phyloP scores from a whole-genome alignment of 208 protist genomes.

The Leishmania tropica region DNA sequence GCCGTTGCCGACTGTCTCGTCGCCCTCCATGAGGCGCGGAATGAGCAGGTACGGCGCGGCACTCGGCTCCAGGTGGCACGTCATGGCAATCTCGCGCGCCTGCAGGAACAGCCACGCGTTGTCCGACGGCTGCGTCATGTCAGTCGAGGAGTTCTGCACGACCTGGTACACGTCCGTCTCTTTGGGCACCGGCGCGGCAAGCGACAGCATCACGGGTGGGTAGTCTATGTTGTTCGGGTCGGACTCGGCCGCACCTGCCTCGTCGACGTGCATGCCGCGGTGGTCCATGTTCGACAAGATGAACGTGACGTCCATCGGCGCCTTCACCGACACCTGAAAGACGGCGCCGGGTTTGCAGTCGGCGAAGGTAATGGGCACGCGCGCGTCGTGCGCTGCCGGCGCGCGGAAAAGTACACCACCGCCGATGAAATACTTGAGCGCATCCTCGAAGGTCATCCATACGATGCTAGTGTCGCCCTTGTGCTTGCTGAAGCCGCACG shows the following conservation, averaged over 20 bases:
- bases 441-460: constrained; percentile 78
- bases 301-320: constrained; percentile 49
- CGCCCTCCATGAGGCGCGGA: constrained; percentile 74
- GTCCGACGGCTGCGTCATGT: constrained; percentile 50
- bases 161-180: constrained; percentile 49
- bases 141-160: constrained; percentile 59
- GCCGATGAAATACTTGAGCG: constrained; percentile 77
- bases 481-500: constrained; percentile 30
- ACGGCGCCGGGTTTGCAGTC: constrained; percentile 65
- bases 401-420: constrained; percentile 72
- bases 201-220: constrained; percentile 83
- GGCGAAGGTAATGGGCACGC: constrained; percentile 72
- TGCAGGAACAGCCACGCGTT: constrained; percentile 82
- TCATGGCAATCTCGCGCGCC: constrained; percentile 80
- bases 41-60: constrained; percentile 69
- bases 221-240: constrained; percentile 55
- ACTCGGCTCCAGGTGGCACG: constrained; percentile 50
- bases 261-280: constrained; percentile 36
- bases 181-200: constrained; percentile 37
- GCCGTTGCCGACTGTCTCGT: constrained; percentile 37
- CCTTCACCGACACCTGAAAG: constrained; percentile 58
- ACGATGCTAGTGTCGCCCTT: constrained; percentile 35
- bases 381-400: constrained; percentile 46
- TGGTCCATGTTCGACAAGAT: constrained; percentile 72
- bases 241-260: constrained; percentile 26